Conservation (phyloP, 805 yeast genomes). For the Maudiozyma serrabonitensis region DNA sequence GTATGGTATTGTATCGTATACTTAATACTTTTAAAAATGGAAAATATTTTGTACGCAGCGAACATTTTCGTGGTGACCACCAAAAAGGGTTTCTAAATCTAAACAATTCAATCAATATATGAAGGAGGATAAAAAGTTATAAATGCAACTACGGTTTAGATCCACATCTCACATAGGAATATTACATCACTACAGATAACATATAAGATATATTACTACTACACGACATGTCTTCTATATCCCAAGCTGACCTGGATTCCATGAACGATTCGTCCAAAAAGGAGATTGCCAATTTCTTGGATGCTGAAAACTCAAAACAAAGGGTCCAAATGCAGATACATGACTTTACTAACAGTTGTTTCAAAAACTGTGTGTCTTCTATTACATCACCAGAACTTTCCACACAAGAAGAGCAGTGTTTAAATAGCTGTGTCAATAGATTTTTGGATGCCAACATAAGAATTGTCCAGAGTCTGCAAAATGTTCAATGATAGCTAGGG, state of each 20-base stretch:
- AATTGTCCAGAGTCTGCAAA: slow-evolving; percentile 51
- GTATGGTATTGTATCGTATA: too few relatives aligned
- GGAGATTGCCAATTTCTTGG: slow-evolving; percentile 68
- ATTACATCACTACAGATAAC: not conserved
- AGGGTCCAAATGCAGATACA: slow-evolving; percentile 84
- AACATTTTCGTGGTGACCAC: too few relatives aligned
- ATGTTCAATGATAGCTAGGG: slow-evolving; percentile 11
- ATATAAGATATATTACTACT: not conserved
- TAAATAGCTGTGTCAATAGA: slow-evolving; percentile 72
- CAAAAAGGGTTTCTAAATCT: too few relatives aligned
- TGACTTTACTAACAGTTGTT: slow-evolving; percentile 81
- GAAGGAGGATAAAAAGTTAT: too few relatives aligned
- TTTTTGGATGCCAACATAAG: slow-evolving; percentile 81
- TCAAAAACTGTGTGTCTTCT: slow-evolving; percentile 65
- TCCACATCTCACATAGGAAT: not conserved
- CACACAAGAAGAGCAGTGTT: slow-evolving; percentile 57
- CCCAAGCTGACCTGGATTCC: slow-evolving; percentile 33
- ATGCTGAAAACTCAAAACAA: slow-evolving; percentile 75
- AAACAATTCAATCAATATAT: too few relatives aligned
- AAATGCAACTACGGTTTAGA: too few relatives aligned
- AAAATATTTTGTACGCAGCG: too few relatives aligned
- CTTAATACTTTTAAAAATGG: too few relatives aligned
- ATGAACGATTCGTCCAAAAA: slow-evolving; percentile 63
- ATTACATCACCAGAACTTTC: slow-evolving; percentile 42
- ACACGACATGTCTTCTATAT: slow-evolving; percentile 27